phyloP scores from a whole-genome alignment of 163 green algal species.

The Scenedesmus sp. region DNA sequence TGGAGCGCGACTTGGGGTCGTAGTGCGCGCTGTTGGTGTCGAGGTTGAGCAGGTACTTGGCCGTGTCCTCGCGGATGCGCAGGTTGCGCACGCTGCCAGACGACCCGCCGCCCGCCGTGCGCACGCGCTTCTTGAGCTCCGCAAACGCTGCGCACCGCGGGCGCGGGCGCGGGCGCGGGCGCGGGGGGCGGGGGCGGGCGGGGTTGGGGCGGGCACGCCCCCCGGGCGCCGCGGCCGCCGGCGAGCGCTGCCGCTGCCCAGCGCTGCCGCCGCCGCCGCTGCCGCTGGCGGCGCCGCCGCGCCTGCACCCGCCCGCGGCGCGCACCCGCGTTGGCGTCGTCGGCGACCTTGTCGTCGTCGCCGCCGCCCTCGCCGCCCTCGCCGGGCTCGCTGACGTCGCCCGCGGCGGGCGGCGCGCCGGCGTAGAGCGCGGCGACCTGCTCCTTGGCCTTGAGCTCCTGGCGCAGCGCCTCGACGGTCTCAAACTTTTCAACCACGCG shows the following conservation, averaged over 20 bases:
- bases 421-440: conserved; percentile 51
- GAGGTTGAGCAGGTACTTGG: conserved; percentile 99
- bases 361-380: conserved; percentile 54
- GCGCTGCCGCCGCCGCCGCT: conserved; percentile 9
- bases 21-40: conserved; percentile 97
- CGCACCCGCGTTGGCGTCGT: conserved; percentile 82
- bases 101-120: conserved; percentile 89
- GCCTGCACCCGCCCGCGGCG: background rate
- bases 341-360: conserved; percentile 79
- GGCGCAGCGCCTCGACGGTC: conserved; percentile 83
- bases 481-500: conserved; percentile 88
- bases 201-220: background rate
- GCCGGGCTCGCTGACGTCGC: conserved; percentile 20
- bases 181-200: background rate
- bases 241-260: background rate
- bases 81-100: conserved; percentile 95
- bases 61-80: conserved; percentile 99
- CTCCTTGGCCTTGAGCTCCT: conserved; percentile 85
- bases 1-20: conserved; percentile 98
- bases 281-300: conserved; percentile 12
- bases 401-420: conserved; percentile 17
- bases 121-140: conserved; percentile 97
- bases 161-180: too few relatives aligned
- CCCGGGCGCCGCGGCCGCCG: too few relatives aligned
- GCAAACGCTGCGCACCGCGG: conserved; percentile 78